Evolutionary conservation across 495 filamentous ascomycete genomes (phyloP).

Genomic region (Penicillium soppii): DNA sequence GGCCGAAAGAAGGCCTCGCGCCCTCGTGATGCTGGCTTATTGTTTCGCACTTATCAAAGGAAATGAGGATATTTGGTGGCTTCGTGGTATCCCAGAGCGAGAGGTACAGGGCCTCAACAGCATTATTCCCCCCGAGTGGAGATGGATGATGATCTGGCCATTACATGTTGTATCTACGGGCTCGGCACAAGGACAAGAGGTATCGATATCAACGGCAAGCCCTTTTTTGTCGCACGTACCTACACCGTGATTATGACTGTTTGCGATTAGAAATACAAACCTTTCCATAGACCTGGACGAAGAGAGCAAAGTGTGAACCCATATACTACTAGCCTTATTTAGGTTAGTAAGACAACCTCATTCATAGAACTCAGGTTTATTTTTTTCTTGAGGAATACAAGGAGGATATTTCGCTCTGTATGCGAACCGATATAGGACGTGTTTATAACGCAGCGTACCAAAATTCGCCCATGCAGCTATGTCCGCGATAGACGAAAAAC

Average conservation of each 20-base stretch:
- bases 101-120: constrained; percentile 39
- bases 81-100: constrained; percentile 35
- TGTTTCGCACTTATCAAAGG: constrained; percentile 34
- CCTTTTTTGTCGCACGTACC: not conserved
- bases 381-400: too few relatives aligned
- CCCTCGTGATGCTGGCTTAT: constrained; percentile 34
- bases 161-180: constrained; percentile 12
- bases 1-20: constrained; percentile 31
- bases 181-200: not conserved
- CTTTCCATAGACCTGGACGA: too few relatives aligned
- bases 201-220: not conserved
- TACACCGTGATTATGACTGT: not conserved
- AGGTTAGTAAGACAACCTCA: too few relatives aligned
- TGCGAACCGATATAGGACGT: too few relatives aligned
- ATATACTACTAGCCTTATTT: too few relatives aligned
- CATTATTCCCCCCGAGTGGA: constrained; percentile 36
- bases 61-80: constrained; percentile 39
- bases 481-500: too few relatives aligned
- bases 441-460: too few relatives aligned
- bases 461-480: too few relatives aligned
- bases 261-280: too few relatives aligned
- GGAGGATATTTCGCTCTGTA: too few relatives aligned
- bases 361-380: too few relatives aligned
- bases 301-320: too few relatives aligned
- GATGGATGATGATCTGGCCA: constrained; percentile 38